phyloP scores from a whole-genome alignment of 139 green algal genomes.

The Zygnema cylindricum region DNA sequence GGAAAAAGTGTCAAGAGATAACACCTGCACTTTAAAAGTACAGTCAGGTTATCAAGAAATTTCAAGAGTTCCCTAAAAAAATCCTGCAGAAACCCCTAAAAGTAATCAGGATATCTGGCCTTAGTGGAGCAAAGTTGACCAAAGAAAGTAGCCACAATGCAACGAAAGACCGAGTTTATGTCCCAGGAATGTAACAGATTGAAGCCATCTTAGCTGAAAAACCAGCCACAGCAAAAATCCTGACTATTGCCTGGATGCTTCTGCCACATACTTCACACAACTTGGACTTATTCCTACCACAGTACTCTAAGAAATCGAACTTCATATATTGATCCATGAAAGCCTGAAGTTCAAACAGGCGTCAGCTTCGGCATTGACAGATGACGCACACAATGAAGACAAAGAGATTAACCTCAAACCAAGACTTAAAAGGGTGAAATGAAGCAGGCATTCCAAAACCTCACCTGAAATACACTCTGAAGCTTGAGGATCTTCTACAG shows the following conservation, averaged over 20 bases:
- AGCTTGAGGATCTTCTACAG: background rate
- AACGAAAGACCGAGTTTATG: background rate
- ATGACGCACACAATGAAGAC: background rate
- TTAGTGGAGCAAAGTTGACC: background rate
- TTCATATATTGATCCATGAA: background rate
- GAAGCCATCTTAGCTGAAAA: background rate
- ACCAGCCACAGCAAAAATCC: background rate
- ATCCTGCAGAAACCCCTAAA: background rate
- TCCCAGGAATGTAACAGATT: background rate
- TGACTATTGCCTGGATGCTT: background rate
- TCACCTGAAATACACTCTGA: slow-evolving; percentile 6
- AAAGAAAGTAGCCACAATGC: background rate
- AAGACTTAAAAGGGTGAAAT: background rate
- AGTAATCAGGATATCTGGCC: background rate
- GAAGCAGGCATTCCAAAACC: no score
- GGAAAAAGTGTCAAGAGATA: background rate
- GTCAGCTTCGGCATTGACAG: background rate
- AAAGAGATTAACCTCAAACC: background rate
- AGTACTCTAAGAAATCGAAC: background rate
- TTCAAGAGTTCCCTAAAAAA: background rate
- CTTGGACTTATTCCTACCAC: background rate
- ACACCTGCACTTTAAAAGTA: background rate
- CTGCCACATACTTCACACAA: background rate
- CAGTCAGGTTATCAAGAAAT: background rate
- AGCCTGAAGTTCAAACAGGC: background rate